Evolutionary conservation across 352 stramenopile species (phyloP), one percentile per base, ranked within the genome.

Genomic region (Phytophthora cryptogea): DNA sequence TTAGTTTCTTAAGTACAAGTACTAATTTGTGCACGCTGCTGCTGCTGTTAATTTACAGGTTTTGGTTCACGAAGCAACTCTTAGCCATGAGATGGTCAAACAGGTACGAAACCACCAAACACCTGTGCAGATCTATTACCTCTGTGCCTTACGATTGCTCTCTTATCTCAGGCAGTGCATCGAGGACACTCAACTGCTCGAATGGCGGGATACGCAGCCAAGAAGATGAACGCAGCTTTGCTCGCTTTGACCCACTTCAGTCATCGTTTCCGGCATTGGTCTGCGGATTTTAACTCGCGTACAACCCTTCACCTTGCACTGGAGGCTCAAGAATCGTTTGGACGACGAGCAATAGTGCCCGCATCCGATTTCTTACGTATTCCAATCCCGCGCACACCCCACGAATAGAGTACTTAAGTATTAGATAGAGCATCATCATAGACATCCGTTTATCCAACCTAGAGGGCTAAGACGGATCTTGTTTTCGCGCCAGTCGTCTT

Each of bases 181-280:
- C 80, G 84, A 53, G 85, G 83, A n/a, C 85, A 94, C 59, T 93
- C 85, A 35, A 93, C 83, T 2, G 86, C 83, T 49, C 65, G 69
- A 5, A 92, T 92, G 84, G 84, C 87, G 6, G 87, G 87, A 4
- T 84, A 80, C 32, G 80, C 84, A 13, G 87, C 87, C 11, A 78
- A 79, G 39, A 72, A 78, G n/a, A 81, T 90, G 70, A 90, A 92
- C 39, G 82, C 87, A 30, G 86, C 75, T 37, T 59, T 94, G 26
- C 68, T 96, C 8, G 86, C 84, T 16, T 61, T 96, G 30, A 96
- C 85, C 14, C 87, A 96, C 56, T 94, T 96, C 45, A 95, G 85
- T 46, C 78, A 90, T 44, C 83, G 84, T n/a, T 96, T 94, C 46
- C 72, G 80, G 13, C 70, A 89, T 45, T 91, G 81, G 83, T 75